These are phyloP conservation scores for Triticum urartu DNA, from an alignment of 176 grass and related monocot genomes.

Conservation along the genomic window DNA sequence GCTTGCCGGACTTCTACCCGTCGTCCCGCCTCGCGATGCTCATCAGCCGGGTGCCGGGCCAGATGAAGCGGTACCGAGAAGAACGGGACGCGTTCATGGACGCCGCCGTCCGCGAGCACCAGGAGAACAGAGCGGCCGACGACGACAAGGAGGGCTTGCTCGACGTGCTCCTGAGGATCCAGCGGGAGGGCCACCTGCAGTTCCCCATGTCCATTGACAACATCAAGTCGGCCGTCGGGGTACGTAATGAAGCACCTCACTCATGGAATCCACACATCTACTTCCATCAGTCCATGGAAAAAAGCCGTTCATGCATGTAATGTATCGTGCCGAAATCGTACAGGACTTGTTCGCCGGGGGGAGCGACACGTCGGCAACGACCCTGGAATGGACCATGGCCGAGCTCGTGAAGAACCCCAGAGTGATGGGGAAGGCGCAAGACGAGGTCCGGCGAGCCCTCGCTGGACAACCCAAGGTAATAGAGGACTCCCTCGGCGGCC, in stretches of 20 bases:
- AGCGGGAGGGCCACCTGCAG: conserved; percentile 14
- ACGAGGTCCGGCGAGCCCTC: background rate
- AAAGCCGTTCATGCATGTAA: background rate
- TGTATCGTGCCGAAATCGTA: background rate
- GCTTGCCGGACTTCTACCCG: background rate
- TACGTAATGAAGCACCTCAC: background rate
- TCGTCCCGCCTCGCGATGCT: background rate
- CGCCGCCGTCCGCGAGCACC: conserved; percentile 11
- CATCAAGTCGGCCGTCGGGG: conserved; percentile 29
- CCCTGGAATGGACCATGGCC: background rate
- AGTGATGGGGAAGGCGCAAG: background rate
- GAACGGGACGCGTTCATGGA: background rate
- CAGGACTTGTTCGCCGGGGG: background rate
- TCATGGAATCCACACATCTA: background rate
- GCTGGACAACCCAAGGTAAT: background rate
- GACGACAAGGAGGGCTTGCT: conserved; percentile 37
- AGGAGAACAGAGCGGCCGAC: background rate
- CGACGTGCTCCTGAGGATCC: conserved; percentile 31
- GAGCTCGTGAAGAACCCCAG: background rate
- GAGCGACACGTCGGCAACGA: background rate
- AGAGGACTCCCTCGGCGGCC: background rate
- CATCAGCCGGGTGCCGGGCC: background rate
- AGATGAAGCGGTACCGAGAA: background rate
- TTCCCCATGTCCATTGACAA: conserved; percentile 30
- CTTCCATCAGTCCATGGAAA: background rate